Conservation (phyloP, 75 land plant species). For the Sequoia sempervirens region DNA sequence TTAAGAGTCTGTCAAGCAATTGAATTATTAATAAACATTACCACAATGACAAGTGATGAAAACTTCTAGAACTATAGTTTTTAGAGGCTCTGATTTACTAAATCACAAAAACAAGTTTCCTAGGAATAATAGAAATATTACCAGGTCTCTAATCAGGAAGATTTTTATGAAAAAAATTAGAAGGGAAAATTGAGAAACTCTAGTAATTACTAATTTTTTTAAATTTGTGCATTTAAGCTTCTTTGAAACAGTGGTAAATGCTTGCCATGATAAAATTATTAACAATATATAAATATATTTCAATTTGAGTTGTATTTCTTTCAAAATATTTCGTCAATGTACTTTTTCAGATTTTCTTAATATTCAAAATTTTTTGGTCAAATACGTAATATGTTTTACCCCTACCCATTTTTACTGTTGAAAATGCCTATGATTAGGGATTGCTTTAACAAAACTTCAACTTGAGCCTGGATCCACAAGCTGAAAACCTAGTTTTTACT, state of each 20-base stretch:
- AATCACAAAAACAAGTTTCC: background rate
- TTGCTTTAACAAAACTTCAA: no score
- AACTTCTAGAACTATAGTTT: background rate
- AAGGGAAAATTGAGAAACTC: background rate
- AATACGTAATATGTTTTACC: no score
- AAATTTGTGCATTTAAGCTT: background rate
- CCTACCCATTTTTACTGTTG: no score
- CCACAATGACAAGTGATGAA: background rate
- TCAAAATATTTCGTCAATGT: no score
- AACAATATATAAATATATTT: no score
- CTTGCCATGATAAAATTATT: no score
- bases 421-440: no score
- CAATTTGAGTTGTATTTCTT: no score
- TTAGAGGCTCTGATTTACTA: background rate
- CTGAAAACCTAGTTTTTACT: no score
- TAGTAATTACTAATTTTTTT: background rate
- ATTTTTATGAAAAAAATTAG: background rate
- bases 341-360: no score
- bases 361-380: no score
- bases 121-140: background rate
- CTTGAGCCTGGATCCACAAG: no score
- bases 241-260: background rate
- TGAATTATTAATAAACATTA: background rate
- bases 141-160: background rate
- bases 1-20: background rate